Evolutionary conservation across 1,284 basidiomycete genomes (phyloP), one percentile per base, ranked within the genome.

Genomic region (Coniferiporia sulphurascens): DNA sequence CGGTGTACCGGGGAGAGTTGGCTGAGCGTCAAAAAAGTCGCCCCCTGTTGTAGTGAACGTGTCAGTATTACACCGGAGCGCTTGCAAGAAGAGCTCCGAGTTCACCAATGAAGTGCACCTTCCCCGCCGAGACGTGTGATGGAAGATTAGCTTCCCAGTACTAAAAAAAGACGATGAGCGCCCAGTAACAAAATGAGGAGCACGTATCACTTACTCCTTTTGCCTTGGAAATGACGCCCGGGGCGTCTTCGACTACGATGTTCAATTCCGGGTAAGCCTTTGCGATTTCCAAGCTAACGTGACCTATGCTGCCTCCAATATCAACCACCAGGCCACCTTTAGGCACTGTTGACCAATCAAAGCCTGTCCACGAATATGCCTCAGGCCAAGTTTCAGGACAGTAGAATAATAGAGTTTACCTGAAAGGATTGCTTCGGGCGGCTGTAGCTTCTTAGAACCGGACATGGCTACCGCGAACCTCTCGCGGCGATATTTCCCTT

Each of bases 391-490:
- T 15, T 1, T 5, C 5, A 52, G 7, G 36, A 2, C 17, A 27
- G 27, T 3, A 17, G n/a, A 34, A 52, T 36, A 12, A 13, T 0
- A 13, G 13, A 45, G n/a, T 0, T 41, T 61, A 74, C 75, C 71
- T 22, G 65, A 57, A 5, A 76, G 56, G n/a, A 74, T 52, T 22
- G 52, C 36, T 12, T 56, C 48, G 0, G 65, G 57, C 4, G 71
- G 62, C 36, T 71, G 62, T 36, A 73, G 50, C 5, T 62, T 66
- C 34, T 55, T 62, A 3, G 69, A 60, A 4, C 69, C 72, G 12
- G 65, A 59, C 74, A 76, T 76, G 0, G 62, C 72, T 21, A 68
- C 64, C 3, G 66, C 71, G 56, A 77, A 74, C 22, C 74, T 58
- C 71, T 61, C 2, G 60, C 63, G 1, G 64, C 67, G 19, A 68